phyloP scores from a whole-genome alignment of 768 basidiomycete species.

The Lyophyllum semitale region DNA sequence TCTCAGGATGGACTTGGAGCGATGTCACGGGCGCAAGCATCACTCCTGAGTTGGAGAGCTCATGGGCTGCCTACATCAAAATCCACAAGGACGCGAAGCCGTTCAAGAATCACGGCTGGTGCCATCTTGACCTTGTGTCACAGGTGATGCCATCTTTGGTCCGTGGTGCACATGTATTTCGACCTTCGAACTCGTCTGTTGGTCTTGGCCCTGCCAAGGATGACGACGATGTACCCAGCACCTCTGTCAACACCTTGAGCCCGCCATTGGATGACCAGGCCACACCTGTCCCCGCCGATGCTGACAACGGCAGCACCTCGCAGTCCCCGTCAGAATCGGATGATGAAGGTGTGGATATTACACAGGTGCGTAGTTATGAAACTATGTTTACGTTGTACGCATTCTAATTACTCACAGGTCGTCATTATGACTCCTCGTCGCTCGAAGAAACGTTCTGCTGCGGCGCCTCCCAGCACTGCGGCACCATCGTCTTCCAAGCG shows the following conservation, averaged over 20 bases:
- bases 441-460: background rate
- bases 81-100: slow-evolving; percentile 8
- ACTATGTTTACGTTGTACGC: background rate
- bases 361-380: background rate
- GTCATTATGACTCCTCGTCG: background rate
- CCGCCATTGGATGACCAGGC: background rate
- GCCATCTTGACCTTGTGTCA: background rate
- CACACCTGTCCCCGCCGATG: background rate
- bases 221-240: background rate
- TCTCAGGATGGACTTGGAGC: background rate
- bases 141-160: background rate
- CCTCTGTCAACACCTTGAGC: background rate
- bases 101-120: slow-evolving; percentile 8
- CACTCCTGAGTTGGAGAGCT: background rate
- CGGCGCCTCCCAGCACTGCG: background rate
- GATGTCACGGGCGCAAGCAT: slow-evolving; percentile 11
- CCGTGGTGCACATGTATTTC: background rate
- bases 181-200: background rate
- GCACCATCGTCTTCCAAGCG: background rate
- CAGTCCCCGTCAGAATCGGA: background rate
- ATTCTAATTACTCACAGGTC: background rate
- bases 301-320: background rate
- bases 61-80: background rate
- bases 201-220: background rate
- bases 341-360: background rate